A percentile compares a stretch with the other conserved stretches of the same genome.
Conservation (phyloP, 768 basidiomycete genomes). For the Mycena kentingensis region DNA sequence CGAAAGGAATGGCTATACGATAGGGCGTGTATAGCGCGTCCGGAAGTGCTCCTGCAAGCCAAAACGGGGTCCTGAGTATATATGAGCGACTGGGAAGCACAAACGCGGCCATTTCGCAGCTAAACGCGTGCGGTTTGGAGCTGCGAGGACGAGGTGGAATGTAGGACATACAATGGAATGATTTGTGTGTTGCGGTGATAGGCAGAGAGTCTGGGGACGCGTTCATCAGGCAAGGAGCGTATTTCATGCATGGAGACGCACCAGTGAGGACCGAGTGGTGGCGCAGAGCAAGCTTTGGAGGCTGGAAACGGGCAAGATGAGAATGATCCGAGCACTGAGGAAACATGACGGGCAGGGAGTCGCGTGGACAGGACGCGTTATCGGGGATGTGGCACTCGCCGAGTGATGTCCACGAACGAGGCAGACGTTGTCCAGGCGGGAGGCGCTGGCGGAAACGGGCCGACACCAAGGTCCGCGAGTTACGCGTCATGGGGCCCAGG, state of each 20-base stretch:
- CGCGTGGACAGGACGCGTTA: conserved; percentile 25
- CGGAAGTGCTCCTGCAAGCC: conserved; percentile 10
- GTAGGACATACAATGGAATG: conserved; percentile 8
- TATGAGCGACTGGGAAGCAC: conserved; percentile 17
- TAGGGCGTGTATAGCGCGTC: conserved; percentile 12
- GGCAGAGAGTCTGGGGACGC: conserved; percentile 14
- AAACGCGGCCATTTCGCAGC: conserved; percentile 11
- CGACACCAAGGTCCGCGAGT: too few species aligned
- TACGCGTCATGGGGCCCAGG: too few species aligned
- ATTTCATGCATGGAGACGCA: neutral
- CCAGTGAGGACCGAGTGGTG: neutral
- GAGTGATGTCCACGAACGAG: conserved; percentile 12
- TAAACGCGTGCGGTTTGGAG: conserved; percentile 12
- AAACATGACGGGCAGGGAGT: conserved; percentile 24
- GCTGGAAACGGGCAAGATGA: conserved; percentile 11
- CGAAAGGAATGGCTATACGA: conserved; percentile 21
- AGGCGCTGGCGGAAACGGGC: neutral
- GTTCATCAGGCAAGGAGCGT: conserved; percentile 9
- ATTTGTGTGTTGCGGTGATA: conserved; percentile 10
- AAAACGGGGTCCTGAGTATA: conserved; percentile 16
- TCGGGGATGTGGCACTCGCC: conserved; percentile 20
- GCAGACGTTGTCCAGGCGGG: conserved; percentile 20
- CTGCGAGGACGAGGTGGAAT: conserved; percentile 9
- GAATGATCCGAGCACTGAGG: conserved; percentile 25
- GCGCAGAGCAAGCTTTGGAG: conserved; percentile 4